Conservation (phyloP, 2,329 filamentous ascomycete species). For the Sporothrix schenckii region DNA sequence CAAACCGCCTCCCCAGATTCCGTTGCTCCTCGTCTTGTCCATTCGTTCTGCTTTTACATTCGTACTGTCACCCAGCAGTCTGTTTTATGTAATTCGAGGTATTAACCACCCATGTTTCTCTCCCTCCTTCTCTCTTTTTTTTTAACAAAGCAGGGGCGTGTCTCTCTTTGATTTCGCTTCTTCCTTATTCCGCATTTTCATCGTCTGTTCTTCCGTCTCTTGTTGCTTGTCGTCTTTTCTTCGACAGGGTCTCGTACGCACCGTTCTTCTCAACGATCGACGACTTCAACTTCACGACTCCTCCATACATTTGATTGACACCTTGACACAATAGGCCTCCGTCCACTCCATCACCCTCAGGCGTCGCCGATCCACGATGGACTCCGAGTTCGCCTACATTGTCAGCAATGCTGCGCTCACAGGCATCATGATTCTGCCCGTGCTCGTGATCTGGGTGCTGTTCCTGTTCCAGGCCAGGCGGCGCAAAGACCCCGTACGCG, state of each 20-base stretch:
- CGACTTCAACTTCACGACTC: background rate
- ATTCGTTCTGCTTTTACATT: background rate
- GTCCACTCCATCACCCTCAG: background rate
- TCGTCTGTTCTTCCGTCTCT: background rate
- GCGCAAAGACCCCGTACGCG: slow-evolving; percentile 37
- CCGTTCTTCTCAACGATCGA: background rate
- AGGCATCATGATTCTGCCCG: slow-evolving; percentile 35
- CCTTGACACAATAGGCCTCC: background rate
- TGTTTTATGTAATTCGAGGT: background rate
- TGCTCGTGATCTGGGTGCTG: slow-evolving; percentile 37
- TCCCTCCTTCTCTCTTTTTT: background rate
- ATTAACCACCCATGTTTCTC: background rate
- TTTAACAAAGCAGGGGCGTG: background rate
- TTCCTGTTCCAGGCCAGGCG: slow-evolving; percentile 35
- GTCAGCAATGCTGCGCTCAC: slow-evolving; percentile 15
- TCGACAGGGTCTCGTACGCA: background rate
- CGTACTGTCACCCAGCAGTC: background rate
- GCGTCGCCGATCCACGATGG: background rate
- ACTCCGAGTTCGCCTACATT: background rate
- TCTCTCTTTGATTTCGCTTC: background rate
- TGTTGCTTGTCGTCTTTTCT: background rate
- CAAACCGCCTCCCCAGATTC: background rate
- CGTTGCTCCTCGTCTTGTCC: background rate
- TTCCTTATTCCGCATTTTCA: background rate
- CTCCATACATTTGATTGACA: too few relatives aligned